Conservation (phyloP, 495 filamentous ascomycete genomes). For the Darksidea phi region DNA sequence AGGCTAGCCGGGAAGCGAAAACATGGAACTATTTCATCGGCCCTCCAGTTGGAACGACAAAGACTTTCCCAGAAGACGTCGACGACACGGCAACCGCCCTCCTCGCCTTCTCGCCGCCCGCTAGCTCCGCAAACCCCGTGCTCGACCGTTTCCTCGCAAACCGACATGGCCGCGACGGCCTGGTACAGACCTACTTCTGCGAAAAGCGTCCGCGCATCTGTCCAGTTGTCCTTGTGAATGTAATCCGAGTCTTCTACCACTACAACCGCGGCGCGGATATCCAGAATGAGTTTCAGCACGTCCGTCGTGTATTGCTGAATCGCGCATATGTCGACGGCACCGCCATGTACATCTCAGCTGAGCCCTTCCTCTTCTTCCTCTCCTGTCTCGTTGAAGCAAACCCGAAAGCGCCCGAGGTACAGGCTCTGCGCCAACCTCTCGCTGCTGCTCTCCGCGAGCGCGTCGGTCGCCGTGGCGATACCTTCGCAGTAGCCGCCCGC, state of each 20-base stretch:
- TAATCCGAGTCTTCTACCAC: not conserved
- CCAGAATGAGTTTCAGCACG: not conserved
- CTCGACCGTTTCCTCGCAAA: not conserved
- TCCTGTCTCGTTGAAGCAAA: not conserved
- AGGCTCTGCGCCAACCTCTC: not conserved
- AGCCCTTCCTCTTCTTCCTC: not conserved
- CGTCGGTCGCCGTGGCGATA: not conserved
- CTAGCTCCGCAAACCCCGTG: not conserved
- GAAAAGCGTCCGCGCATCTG: not conserved
- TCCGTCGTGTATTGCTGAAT: not conserved
- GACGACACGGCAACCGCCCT: not conserved
- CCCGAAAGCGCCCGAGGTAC: not conserved
- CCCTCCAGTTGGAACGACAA: not conserved
- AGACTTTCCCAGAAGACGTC: not conserved
- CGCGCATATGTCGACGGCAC: not conserved
- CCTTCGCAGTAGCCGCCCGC: not conserved
- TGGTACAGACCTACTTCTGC: not conserved
- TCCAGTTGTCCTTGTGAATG: not conserved
- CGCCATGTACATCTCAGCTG: not conserved
- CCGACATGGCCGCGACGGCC: not conserved
- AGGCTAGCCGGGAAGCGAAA: not conserved
- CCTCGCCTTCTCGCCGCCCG: not conserved
- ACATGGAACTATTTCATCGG: not conserved
- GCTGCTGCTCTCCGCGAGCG: not conserved
- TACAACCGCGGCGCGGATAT: not conserved